Evolutionary conservation across 83 land plant genomes (phyloP).

Genomic region (Isoetes engelmannii): DNA sequence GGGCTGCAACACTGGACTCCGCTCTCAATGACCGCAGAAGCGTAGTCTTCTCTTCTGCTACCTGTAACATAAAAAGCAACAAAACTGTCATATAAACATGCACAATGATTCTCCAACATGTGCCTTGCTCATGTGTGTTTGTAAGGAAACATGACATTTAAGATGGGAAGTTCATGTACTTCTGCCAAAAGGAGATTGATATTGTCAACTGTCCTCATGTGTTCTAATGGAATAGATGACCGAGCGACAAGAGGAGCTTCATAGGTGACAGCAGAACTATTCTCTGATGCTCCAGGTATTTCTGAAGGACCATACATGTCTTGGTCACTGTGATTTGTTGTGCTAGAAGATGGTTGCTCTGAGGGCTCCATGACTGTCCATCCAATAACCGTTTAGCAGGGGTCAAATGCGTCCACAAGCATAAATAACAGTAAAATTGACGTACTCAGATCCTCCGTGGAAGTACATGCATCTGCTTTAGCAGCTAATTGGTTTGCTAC

Average conservation of each 20-base stretch:
- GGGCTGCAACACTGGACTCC: slow-evolving; percentile 39
- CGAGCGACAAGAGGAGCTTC: no score
- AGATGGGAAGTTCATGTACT: not conserved
- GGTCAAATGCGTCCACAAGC: no score
- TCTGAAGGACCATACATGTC: no score
- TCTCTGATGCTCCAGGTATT: no score
- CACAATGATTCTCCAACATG: no score
- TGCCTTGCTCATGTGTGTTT: no score
- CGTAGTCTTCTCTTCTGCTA: slow-evolving; percentile 59
- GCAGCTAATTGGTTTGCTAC: not conserved
- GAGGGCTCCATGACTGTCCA: no score
- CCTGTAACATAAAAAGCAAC: slow-evolving; percentile 36
- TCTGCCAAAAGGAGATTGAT: not conserved
- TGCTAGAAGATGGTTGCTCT: no score
- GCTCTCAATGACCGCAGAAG: slow-evolving; percentile 36
- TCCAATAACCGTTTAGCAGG: no score
- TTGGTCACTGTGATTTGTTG: no score
- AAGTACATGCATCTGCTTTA: slow-evolving; percentile 56
- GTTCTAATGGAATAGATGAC: slow-evolving; percentile 1
- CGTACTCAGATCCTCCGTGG: slow-evolving; percentile 82
- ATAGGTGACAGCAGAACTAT: no score
- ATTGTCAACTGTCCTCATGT: not conserved
- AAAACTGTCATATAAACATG: not conserved
- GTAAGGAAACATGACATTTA: not conserved
- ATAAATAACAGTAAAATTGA: not conserved